These are phyloP conservation scores for Viola odorata DNA, from an alignment of 345 rosid species.

Conservation along the genomic window DNA sequence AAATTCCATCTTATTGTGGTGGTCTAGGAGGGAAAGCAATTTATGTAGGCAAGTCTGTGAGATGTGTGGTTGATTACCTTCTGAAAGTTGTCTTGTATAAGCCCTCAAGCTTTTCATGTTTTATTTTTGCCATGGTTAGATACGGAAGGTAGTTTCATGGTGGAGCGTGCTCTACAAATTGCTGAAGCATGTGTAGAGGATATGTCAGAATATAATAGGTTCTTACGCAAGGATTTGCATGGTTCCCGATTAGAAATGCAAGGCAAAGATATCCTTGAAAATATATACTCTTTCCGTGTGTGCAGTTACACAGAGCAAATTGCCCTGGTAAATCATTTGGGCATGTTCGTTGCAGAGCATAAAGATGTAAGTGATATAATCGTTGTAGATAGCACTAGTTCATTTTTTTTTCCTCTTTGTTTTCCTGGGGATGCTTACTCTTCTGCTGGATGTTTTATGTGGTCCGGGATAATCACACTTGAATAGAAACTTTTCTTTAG, in stretches of 20 bases:
- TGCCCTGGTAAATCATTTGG: conserved; percentile 68
- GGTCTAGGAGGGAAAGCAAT: conserved; percentile 89
- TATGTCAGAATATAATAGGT: conserved; percentile 50
- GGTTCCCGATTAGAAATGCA: conserved; percentile 40
- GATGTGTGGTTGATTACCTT: neutral
- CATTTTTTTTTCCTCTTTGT: neutral
- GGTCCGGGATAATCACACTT: too few relatives aligned
- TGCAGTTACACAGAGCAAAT: conserved; percentile 89
- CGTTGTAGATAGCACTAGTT: neutral
- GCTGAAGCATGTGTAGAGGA: conserved; percentile 78
- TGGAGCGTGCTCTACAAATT: conserved; percentile 80
- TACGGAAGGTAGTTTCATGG: conserved; percentile 96
- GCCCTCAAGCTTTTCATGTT: conserved; percentile 3
- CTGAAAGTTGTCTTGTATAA: neutral
- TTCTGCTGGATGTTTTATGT: too few relatives aligned
- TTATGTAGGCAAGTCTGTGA: conserved; percentile 55
- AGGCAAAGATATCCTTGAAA: conserved; percentile 62
- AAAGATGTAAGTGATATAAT: conserved; percentile 45
- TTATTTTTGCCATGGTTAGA: conserved; percentile 37
- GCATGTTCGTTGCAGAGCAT: conserved; percentile 69
- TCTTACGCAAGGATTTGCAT: conserved; percentile 42
- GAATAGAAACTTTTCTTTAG: neutral
- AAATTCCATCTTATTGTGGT: conserved; percentile 73
- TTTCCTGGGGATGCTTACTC: neutral
- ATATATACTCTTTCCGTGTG: conserved; percentile 73